A percentile compares a stretch with the other conserved stretches of the same genome.
Evolutionary conservation across 2,329 filamentous ascomycete genomes (phyloP).

Genomic region (Fusarium sp.): DNA sequence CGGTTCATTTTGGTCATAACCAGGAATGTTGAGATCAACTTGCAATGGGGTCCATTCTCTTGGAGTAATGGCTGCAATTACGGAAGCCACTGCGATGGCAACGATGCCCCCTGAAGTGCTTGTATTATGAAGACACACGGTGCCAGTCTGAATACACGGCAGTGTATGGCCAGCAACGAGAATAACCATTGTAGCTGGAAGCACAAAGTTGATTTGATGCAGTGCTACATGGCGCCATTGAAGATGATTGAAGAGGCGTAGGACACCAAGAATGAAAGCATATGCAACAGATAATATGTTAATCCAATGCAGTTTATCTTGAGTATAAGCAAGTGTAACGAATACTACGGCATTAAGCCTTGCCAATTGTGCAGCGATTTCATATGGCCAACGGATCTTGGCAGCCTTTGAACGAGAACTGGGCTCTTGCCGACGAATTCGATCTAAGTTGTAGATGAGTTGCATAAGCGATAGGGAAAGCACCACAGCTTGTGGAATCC

Average conservation of each 20-base stretch:
- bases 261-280: constrained; percentile 58
- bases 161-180: constrained; percentile 55
- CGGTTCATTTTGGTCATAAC: constrained; percentile 56
- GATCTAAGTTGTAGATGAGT: constrained; percentile 52
- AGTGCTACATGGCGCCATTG: constrained; percentile 61
- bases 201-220: constrained; percentile 63
- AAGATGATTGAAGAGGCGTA: constrained; percentile 56
- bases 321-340: constrained; percentile 53
- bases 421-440: constrained; percentile 47
- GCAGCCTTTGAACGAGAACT: constrained; percentile 52
- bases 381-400: constrained; percentile 57
- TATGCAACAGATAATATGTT: constrained; percentile 56
- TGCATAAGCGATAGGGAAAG: constrained; percentile 55
- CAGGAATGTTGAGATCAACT: constrained; percentile 54
- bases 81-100: constrained; percentile 54
- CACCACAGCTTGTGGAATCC: constrained; percentile 55
- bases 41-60: constrained; percentile 64
- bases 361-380: constrained; percentile 57
- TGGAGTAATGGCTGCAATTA: constrained; percentile 60
- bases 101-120: constrained; percentile 53
- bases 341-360: constrained; percentile 57
- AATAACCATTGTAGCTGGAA: constrained; percentile 54
- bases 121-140: constrained; percentile 48
- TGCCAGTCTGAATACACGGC: constrained; percentile 57
- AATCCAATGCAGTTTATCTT: constrained; percentile 52